These are phyloP conservation scores for Lactarius evosmus DNA, from an alignment of 768 basidiomycete species.

Conservation along the genomic window DNA sequence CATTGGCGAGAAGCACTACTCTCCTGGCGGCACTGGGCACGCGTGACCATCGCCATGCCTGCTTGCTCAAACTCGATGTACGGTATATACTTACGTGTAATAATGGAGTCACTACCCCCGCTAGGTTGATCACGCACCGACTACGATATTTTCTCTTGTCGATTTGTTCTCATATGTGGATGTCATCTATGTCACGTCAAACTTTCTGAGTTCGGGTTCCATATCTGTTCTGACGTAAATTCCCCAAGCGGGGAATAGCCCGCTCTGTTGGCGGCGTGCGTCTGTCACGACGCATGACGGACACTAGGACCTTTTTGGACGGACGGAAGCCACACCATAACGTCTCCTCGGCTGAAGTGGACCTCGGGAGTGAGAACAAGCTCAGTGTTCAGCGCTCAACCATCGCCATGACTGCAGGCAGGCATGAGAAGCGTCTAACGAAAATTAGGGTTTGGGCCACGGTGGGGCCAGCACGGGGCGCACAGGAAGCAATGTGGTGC, in stretches of 20 bases:
- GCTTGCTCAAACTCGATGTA: not conserved
- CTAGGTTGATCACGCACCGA: no score
- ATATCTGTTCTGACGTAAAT: not conserved
- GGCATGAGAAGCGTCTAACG: not conserved
- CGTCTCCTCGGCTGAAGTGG: not conserved
- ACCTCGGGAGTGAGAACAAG: not conserved
- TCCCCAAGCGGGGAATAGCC: not conserved
- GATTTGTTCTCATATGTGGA: not conserved
- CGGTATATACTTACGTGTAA: not conserved
- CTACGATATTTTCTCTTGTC: not conserved
- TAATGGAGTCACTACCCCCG: not conserved
- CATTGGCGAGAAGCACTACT: constrained; percentile 37
- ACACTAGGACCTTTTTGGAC: no score
- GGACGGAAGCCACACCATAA: not conserved
- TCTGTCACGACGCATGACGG: not conserved
- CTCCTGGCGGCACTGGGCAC: constrained; percentile 30
- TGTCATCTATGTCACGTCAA: not conserved
- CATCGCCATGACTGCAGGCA: not conserved
- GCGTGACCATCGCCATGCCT: constrained; percentile 2
- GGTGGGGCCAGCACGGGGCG: not conserved
- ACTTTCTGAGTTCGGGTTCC: not conserved
- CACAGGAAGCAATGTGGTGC: not conserved
- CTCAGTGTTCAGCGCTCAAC: not conserved
- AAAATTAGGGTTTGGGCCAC: not conserved
- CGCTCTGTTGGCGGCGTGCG: not conserved